Evolutionary conservation across 225 moss, liverwort and hornwort species (phyloP), one percentile per base, ranked within the genome.

Genomic region (Polytrichum commune): DNA sequence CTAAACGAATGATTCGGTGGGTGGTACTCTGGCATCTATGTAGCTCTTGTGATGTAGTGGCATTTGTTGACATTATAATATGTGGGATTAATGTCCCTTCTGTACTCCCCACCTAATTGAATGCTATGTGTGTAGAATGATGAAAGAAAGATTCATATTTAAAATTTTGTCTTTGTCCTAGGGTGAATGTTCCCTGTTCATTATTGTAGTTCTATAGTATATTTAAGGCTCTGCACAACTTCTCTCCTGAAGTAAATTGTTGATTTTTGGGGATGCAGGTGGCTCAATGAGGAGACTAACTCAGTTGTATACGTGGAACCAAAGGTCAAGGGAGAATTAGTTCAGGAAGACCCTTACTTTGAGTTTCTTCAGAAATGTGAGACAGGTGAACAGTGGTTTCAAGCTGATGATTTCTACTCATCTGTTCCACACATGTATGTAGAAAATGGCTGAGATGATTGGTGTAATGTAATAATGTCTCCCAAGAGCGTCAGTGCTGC

Each of bases 1-100:
- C 90, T 65, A 86, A 85, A 84, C 93, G 93, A 84, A 90, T 96
- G 83, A 85, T 90, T 38, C 84, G 90, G 96, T 93, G 65, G 80
- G 87, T 79, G 63, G 27, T 54, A 22, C 18, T 26, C 33, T 63
- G n/a, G 60, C 10, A 0, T 60, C 60, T n/a, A 10, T 23, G 25
- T n/a, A n/a, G 22, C 10, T n/a, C 22, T 62, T 62, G 57, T 69
- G 62, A 16, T 62, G 64, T 75, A 8, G 72, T 60, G 23, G 66
- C 63, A 73, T 22, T 69, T 76, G n/a, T 70, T 58, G 67, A 33
- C 68, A 55, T 46, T 16, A 13, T 13, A 46, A 46, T 46, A 46
- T 46, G 1, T 46, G 46, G 46, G 13, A 13, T 38, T 10, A 13
- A 38, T 38, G 38, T 38, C 38, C 33, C 38, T 46, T 46, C 16